These are phyloP conservation scores for Cladobotryum mycophilum DNA, from an alignment of 2,329 filamentous ascomycete species.

Conservation along the genomic window DNA sequence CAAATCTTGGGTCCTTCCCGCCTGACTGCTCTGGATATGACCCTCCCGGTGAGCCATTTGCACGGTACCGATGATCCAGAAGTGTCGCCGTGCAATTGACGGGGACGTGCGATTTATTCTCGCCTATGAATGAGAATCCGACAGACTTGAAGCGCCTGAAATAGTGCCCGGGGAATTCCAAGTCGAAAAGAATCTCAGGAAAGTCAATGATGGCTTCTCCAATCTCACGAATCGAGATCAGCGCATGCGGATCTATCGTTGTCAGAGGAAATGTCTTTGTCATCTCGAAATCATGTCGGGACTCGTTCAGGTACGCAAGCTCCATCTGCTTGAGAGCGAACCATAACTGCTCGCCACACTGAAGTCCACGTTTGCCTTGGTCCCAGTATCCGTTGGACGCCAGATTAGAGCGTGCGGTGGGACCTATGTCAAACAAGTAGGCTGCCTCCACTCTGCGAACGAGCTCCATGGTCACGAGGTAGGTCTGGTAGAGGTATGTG, in stretches of 20 bases:
- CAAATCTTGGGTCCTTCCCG: no score
- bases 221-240: slow-evolving; percentile 4
- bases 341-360: slow-evolving; percentile 7
- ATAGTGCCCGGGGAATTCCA: slow-evolving; percentile 33
- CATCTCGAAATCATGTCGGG: slow-evolving; percentile 11
- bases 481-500: slow-evolving; percentile 3
- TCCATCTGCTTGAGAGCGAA: slow-evolving; percentile 5
- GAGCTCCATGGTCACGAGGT: neutral
- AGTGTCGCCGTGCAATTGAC: neutral
- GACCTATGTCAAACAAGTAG: neutral
- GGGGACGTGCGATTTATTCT: neutral
- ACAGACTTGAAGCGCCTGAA: slow-evolving; percentile 26
- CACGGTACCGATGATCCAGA: neutral
- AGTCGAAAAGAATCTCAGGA: neutral
- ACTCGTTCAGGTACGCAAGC: slow-evolving; percentile 5
- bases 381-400: slow-evolving; percentile 2
- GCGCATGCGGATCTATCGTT: slow-evolving; percentile 1
- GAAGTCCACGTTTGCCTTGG: neutral
- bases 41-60: no score
- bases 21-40: no score
- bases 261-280: slow-evolving; percentile 9
- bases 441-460: slow-evolving; percentile 6
- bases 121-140: slow-evolving; percentile 23
- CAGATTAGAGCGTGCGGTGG: neutral
- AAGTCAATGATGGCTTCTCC: neutral